These are phyloP conservation scores for Crocinoboletus sp. DNA, from an alignment of 1,284 basidiomycete genomes.

Conservation along the genomic window DNA sequence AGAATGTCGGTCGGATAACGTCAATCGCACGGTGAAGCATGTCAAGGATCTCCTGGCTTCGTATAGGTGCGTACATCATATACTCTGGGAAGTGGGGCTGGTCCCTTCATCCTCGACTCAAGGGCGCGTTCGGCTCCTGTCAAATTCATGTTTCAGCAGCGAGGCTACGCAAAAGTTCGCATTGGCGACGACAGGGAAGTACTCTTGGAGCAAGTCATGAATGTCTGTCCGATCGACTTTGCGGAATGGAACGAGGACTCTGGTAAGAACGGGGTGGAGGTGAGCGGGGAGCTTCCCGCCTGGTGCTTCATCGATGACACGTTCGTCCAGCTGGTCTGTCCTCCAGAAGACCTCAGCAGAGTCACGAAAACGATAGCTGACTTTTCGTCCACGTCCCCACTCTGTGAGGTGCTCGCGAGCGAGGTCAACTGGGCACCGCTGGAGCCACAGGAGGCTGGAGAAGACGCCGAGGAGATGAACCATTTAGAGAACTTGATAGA, in stretches of 20 bases:
- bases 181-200: constrained; percentile 44
- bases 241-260: constrained; percentile 34
- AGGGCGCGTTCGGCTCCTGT: constrained; percentile 73
- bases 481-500: constrained; percentile 48
- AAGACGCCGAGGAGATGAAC: constrained; percentile 36
- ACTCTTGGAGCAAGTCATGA: constrained; percentile 46
- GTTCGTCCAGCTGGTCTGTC: constrained; percentile 49
- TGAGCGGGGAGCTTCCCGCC: constrained; percentile 22
- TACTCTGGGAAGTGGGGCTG: neutral
- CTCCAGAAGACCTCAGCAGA: constrained; percentile 42
- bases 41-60: constrained; percentile 58
- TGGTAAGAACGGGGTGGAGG: constrained; percentile 38
- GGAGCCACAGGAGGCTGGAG: constrained; percentile 34
- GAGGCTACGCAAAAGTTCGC: constrained; percentile 59
- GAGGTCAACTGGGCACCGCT: constrained; percentile 56
- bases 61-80: constrained; percentile 48
- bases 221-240: constrained; percentile 56
- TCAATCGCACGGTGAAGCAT: constrained; percentile 62
- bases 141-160: constrained; percentile 71
- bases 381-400: constrained; percentile 28
- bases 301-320: neutral
- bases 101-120: constrained; percentile 3
- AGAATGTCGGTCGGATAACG: constrained; percentile 75
- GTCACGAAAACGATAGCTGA: constrained; percentile 42
- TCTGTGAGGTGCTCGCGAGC: constrained; percentile 44